These are phyloP conservation scores for Cicer judaicum DNA, from an alignment of 306 rosid genomes.

Conservation along the genomic window DNA sequence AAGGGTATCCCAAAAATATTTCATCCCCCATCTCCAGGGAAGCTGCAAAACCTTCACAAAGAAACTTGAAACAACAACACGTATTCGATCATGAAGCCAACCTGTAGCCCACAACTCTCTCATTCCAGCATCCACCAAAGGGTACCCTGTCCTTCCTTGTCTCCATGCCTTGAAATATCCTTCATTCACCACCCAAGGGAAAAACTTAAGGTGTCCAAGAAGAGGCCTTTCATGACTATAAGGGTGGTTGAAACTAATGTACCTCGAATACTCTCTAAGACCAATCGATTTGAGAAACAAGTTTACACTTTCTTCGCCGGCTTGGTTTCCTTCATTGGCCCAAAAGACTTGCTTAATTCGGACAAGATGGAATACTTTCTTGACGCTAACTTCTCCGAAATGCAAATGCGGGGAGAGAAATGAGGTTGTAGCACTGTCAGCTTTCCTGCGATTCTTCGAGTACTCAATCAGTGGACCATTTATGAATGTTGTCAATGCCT, in stretches of 20 bases:
- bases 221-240: conserved; percentile 91
- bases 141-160: conserved; percentile 98
- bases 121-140: conserved; percentile 99
- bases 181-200: conserved; percentile 88
- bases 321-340: conserved; percentile 94
- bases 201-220: conserved; percentile 86
- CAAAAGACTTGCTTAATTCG: conserved; percentile 97
- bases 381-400: conserved; percentile 96
- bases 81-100: conserved; percentile 96
- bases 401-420: conserved; percentile 95
- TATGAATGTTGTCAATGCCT: conserved; percentile 79
- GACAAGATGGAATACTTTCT: conserved; percentile 87
- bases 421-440: conserved; percentile 93
- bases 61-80: conserved; percentile 97
- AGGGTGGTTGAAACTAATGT: conserved; percentile 96
- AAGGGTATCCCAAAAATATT: conserved; percentile 98
- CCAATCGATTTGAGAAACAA: conserved; percentile 96
- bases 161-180: conserved; percentile 95
- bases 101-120: conserved; percentile 99
- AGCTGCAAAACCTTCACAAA: conserved; percentile 99
- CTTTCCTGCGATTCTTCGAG: conserved; percentile 84
- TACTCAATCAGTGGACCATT: conserved; percentile 92
- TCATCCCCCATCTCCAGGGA: conserved; percentile 99
- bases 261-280: conserved; percentile 94
- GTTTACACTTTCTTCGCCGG: conserved; percentile 98